Evolutionary conservation across 176 grass and related monocot genomes (phyloP).

Genomic region (Ampelocalamus luodianensis): DNA sequence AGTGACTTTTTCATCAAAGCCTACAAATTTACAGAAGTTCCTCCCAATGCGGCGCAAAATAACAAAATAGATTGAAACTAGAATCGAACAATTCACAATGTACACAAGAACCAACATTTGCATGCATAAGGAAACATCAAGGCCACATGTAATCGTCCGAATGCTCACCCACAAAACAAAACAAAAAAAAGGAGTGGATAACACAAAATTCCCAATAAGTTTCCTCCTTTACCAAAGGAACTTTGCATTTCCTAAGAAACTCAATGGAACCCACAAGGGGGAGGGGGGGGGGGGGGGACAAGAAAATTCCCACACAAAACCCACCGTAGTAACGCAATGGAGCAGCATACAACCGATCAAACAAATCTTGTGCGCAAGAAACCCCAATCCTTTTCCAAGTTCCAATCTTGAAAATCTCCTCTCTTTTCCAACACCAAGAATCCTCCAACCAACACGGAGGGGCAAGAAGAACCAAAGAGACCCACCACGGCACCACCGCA

Average conservation of each 20-base stretch:
- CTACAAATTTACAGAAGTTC: background rate
- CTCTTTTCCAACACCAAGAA: background rate
- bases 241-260: constrained; percentile 1
- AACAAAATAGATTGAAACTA: background rate
- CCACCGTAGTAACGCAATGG: constrained; percentile 24
- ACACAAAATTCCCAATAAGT: background rate
- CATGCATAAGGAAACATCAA: background rate
- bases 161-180: background rate
- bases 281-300: too few species aligned
- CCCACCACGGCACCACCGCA: background rate
- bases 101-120: background rate
- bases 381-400: too few species aligned
- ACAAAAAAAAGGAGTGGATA: background rate
- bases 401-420: background rate
- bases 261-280: background rate
- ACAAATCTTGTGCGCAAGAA: background rate
- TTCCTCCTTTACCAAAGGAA: background rate
- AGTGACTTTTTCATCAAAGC: background rate
- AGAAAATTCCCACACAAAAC: constrained; percentile 28
- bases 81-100: background rate
- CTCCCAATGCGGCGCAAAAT: background rate
- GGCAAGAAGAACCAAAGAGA: background rate
- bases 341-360: background rate
- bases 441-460: background rate
- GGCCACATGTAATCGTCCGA: background rate